Evolutionary conservation across 768 basidiomycete genomes (phyloP).

Genomic region (Russula sp.): DNA sequence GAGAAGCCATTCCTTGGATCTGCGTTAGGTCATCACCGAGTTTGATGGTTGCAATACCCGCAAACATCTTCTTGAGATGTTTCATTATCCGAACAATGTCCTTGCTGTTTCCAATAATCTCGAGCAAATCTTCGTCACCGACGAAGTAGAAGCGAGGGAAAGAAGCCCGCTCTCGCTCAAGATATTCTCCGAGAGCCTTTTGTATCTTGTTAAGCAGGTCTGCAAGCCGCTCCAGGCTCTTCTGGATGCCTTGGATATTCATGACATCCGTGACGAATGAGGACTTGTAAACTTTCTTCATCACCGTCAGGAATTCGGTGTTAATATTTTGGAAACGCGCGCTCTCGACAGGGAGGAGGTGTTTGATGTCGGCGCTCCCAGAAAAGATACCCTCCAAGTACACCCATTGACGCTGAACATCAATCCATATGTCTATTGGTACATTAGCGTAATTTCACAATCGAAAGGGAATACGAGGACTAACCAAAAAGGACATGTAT

Average conservation of each 20-base stretch:
- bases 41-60: slow-evolving; percentile 84
- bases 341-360: slow-evolving; percentile 93
- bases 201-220: slow-evolving; percentile 97
- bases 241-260: slow-evolving; percentile 94
- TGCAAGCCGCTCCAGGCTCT: slow-evolving; percentile 92
- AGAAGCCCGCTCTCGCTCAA: slow-evolving; percentile 93
- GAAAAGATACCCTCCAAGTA: slow-evolving; percentile 99
- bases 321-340: slow-evolving; percentile 99
- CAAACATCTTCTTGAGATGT: slow-evolving; percentile 99
- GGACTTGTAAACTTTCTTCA: slow-evolving; percentile 99
- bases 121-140: slow-evolving; percentile 95
- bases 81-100: slow-evolving; percentile 98
- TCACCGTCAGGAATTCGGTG: slow-evolving; percentile 92
- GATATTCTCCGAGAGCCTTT: slow-evolving; percentile 97
- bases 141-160: slow-evolving; percentile 99
- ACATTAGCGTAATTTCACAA: slow-evolving; percentile 7
- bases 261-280: slow-evolving; percentile 96
- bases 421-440: slow-evolving; percentile 88
- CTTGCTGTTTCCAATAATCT: slow-evolving; percentile 99
- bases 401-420: slow-evolving; percentile 99
- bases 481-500: slow-evolving; percentile 93
- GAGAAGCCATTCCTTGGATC: slow-evolving; percentile 90
- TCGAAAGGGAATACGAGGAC: slow-evolving; percentile 17
- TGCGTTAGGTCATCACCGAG: slow-evolving; percentile 83
- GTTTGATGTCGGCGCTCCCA: slow-evolving; percentile 99